Percentiles rank a stretch among this genome's conserved stretches.
Evolutionary conservation across 1,284 basidiomycete genomes (phyloP).

Genomic region (Schizophyllum amplum): DNA sequence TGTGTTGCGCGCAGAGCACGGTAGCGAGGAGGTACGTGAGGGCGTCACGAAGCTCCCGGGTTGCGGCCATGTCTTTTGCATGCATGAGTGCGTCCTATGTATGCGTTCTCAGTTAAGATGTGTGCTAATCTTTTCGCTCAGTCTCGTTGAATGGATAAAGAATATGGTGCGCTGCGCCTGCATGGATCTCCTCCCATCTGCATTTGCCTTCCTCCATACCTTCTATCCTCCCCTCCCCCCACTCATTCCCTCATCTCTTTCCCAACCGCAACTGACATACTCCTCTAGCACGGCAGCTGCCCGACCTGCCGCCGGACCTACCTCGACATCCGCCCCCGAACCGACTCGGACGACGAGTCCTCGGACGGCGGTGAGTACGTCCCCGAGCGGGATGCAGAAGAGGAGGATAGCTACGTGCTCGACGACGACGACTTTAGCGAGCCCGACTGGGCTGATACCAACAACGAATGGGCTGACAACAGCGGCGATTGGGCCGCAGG

Average conservation of each 20-base stretch:
- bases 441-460: conserved; percentile 8
- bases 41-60: conserved; percentile 47
- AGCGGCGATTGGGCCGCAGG: not conserved
- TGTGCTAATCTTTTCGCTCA: conserved; percentile 17
- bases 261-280: not conserved
- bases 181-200: not conserved
- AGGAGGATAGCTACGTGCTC: conserved; percentile 35
- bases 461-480: conserved; percentile 21
- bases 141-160: conserved; percentile 57
- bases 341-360: conserved; percentile 54
- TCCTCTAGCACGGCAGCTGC: conserved; percentile 55
- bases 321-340: conserved; percentile 37
- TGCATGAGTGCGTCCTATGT: conserved; percentile 44
- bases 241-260: not conserved
- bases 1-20: conserved; percentile 5
- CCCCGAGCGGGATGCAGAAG: conserved; percentile 45
- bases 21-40: not conserved
- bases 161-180: conserved; percentile 33
- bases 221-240: not conserved
- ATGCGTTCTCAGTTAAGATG: conserved; percentile 5
- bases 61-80: conserved; percentile 63
- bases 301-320: conserved; percentile 57
- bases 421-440: conserved; percentile 25
- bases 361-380: conserved; percentile 61
- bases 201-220: no score